phyloP scores from a whole-genome alignment of 192 early-diverging fungal species.

The Phlyctochytrium arcticum region DNA sequence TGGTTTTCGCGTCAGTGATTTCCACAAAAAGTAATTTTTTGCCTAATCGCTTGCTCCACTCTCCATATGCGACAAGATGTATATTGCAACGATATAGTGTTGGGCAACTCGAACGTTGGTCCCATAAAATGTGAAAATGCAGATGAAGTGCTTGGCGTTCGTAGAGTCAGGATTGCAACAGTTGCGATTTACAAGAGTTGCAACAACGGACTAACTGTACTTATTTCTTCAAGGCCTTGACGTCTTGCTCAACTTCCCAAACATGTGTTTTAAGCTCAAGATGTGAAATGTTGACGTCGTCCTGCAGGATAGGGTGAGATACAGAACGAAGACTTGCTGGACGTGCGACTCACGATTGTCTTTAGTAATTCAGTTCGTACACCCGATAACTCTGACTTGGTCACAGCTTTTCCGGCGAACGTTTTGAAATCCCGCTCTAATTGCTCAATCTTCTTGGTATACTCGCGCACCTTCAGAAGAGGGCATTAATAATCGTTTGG shows the following conservation, averaged over 20 bases:
- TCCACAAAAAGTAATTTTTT: too few relatives aligned
- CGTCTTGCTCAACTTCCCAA: conserved; percentile 59
- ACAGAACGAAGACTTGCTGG: not conserved
- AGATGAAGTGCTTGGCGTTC: too few relatives aligned
- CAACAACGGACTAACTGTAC: too few relatives aligned
- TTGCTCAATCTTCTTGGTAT: conserved; percentile 73
- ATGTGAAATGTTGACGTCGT: conserved; percentile 72
- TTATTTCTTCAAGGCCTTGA: too few relatives aligned
- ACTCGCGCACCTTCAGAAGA: conserved; percentile 55
- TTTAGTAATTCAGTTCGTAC: conserved; percentile 37
- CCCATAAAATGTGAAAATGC: too few relatives aligned
- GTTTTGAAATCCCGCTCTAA: conserved; percentile 63
- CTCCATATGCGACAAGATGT: too few relatives aligned
- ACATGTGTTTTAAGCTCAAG: conserved; percentile 81
- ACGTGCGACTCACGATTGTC: conserved; percentile 24
- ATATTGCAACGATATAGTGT: too few relatives aligned
- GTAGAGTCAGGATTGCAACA: too few relatives aligned
- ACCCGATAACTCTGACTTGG: conserved; percentile 41
- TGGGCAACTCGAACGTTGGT: too few relatives aligned
- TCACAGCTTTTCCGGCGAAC: conserved; percentile 54
- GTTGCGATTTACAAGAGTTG: too few relatives aligned
- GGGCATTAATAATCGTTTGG: not conserved
- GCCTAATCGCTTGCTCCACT: too few relatives aligned
- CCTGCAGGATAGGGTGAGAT: conserved; percentile 33
- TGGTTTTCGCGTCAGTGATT: too few relatives aligned